A percentile compares a stretch with the other conserved stretches of the same genome.
phyloP scores from a whole-genome alignment of 495 filamentous ascomycete genomes.

The Xanthoparmelia taractica region DNA sequence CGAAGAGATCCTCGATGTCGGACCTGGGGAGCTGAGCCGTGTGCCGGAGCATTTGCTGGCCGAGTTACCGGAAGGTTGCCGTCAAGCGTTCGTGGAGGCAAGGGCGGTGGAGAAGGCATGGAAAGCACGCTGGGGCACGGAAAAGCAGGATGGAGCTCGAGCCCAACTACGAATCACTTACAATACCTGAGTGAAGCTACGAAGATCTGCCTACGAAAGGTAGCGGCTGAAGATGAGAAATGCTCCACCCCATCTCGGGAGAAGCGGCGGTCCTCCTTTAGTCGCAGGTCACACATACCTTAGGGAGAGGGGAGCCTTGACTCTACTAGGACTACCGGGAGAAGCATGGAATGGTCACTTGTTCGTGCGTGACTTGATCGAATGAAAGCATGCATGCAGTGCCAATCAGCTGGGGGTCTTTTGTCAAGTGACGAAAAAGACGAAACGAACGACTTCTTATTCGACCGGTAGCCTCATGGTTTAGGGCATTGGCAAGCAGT shows the following conservation, averaged over 20 bases:
- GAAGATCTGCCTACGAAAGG: background rate
- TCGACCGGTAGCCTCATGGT: background rate
- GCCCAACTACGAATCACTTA: constrained; percentile 46
- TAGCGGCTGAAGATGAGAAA: background rate
- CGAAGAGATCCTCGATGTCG: constrained; percentile 49
- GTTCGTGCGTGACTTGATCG: background rate
- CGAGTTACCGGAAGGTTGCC: constrained; percentile 64
- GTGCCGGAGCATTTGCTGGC: constrained; percentile 54
- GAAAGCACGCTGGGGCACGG: constrained; percentile 64
- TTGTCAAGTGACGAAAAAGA: background rate
- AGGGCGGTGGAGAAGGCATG: constrained; percentile 55
- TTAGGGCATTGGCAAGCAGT: background rate
- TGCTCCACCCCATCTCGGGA: background rate
- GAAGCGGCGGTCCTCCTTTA: background rate
- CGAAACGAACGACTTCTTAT: background rate
- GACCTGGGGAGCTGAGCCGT: constrained; percentile 58
- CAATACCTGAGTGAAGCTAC: constrained; percentile 13
- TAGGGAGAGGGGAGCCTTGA: constrained; percentile 7
- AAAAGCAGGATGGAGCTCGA: constrained; percentile 45
- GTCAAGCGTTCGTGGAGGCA: constrained; percentile 58
- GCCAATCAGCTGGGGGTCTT: background rate
- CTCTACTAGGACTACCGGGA: constrained; percentile 4
- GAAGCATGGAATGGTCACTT: constrained; percentile 3
- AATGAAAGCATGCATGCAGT: background rate
- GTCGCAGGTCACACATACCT: constrained; percentile 1